Conservation (phyloP, 345 rosid species). For the Acer saccharum region DNA sequence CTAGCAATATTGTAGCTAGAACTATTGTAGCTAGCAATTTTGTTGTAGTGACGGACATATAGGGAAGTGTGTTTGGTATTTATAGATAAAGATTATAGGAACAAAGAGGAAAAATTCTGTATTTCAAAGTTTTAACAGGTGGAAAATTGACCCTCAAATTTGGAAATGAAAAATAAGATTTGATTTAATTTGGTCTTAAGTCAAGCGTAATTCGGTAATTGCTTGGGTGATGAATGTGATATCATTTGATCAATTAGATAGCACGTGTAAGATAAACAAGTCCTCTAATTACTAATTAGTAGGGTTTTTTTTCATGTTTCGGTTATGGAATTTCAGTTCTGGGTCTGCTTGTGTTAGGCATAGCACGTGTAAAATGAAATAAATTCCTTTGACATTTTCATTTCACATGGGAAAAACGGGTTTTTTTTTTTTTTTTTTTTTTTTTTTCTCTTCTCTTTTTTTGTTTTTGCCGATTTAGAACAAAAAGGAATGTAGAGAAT, state of each 20-base stretch:
- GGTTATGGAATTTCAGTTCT: background rate
- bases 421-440: no score
- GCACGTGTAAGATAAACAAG: background rate
- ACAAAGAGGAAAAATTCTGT: background rate
- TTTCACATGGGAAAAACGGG: no score
- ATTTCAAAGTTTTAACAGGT: background rate
- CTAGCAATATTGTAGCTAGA: background rate
- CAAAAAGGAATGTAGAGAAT: no score
- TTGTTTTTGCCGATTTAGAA: no score
- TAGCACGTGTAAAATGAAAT: no score
- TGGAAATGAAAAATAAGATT: background rate
- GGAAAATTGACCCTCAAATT: background rate
- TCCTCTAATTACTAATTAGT: no score
- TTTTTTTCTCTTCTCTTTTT: no score
- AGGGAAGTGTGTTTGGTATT: no score
- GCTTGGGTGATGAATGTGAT: slow-evolving; percentile 5
- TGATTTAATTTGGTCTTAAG: background rate
- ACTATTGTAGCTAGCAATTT: no score
- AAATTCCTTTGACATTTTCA: no score
- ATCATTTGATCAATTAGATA: background rate
- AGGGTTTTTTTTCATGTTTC: background rate
- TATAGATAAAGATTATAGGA: background rate
- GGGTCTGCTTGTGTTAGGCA: no score
- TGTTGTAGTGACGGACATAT: background rate
- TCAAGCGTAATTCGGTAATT: background rate